Conservation (phyloP, 2,329 filamentous ascomycete species). For the Trichoderma koningiopsis region DNA sequence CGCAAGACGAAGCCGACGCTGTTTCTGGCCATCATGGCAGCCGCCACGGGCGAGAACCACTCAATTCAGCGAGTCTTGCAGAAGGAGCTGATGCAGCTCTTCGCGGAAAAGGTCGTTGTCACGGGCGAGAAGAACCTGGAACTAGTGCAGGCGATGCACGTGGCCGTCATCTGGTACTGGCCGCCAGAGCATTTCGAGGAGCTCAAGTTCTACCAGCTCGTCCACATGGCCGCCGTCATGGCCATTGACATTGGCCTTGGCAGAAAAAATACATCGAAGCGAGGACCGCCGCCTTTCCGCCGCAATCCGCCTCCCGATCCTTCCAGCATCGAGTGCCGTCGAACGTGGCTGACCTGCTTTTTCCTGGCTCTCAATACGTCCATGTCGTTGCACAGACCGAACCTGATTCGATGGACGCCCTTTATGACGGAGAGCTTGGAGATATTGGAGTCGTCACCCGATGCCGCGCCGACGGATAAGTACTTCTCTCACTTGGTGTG, state of each 20-base stretch:
- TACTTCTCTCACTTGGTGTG: constrained; percentile 62
- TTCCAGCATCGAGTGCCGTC: constrained; percentile 55
- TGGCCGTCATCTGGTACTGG: constrained; percentile 81
- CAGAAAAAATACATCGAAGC: constrained; percentile 35
- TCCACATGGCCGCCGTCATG: constrained; percentile 80
- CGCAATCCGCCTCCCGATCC: constrained; percentile 52
- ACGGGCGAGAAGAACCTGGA: constrained; percentile 81
- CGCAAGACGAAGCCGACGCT: constrained; percentile 63
- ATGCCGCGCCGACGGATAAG: constrained; percentile 58
- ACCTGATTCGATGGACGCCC: constrained; percentile 60
- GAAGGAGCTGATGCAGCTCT: constrained; percentile 68
- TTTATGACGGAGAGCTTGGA: constrained; percentile 64
- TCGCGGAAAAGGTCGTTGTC: constrained; percentile 74
- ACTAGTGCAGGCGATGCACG: constrained; percentile 74
- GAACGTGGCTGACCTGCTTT: constrained; percentile 63
- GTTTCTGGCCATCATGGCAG: constrained; percentile 71
- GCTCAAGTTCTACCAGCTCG: constrained; percentile 86
- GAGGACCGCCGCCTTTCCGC: constrained; percentile 41
- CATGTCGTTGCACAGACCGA: constrained; percentile 63
- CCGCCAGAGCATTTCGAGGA: constrained; percentile 82
- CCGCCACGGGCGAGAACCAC: constrained; percentile 60
- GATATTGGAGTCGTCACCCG: constrained; percentile 54
- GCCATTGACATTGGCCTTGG: constrained; percentile 81
- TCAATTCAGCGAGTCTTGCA: constrained; percentile 63
- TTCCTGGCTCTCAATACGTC: constrained; percentile 61